These are phyloP conservation scores for Chloromonas sp. DNA, from an alignment of 163 green algal species.

Conservation along the genomic window DNA sequence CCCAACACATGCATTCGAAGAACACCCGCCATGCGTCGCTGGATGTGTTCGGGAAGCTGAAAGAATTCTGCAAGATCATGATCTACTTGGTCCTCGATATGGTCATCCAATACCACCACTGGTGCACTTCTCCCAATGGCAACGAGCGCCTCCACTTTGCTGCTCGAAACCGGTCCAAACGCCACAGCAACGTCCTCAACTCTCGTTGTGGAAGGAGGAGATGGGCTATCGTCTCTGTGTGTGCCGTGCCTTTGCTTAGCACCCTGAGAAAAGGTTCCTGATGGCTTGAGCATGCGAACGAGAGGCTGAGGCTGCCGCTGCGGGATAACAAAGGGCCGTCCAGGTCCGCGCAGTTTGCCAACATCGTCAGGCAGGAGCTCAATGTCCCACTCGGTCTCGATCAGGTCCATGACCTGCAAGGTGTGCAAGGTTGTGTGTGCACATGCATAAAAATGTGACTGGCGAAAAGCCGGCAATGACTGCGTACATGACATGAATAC, in stretches of 20 bases:
- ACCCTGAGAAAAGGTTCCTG: background rate
- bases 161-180: background rate
- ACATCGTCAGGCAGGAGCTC: constrained; percentile 28
- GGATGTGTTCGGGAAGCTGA: constrained; percentile 15
- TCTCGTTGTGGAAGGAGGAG: no score
- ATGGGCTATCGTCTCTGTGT: background rate
- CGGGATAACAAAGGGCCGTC: constrained; percentile 9
- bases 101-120: background rate
- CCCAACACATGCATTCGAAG: constrained; percentile 71
- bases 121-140: background rate
- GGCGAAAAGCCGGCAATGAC: no score
- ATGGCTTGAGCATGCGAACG: background rate
- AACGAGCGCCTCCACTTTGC: background rate
- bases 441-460: no score
- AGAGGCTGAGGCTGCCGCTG: background rate
- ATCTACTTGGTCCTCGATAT: background rate
- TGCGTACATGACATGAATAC: no score
- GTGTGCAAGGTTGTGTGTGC: background rate
- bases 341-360: constrained; percentile 14
- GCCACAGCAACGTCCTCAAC: no score
- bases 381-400: constrained; percentile 25
- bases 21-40: constrained; percentile 35
- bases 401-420: background rate
- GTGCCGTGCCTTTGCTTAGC: background rate
- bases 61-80: background rate